Percentiles rank a stretch among this genome's conserved stretches.
Conservation (phyloP, 345 rosid genomes). For the Eucalyptus microcorys region DNA sequence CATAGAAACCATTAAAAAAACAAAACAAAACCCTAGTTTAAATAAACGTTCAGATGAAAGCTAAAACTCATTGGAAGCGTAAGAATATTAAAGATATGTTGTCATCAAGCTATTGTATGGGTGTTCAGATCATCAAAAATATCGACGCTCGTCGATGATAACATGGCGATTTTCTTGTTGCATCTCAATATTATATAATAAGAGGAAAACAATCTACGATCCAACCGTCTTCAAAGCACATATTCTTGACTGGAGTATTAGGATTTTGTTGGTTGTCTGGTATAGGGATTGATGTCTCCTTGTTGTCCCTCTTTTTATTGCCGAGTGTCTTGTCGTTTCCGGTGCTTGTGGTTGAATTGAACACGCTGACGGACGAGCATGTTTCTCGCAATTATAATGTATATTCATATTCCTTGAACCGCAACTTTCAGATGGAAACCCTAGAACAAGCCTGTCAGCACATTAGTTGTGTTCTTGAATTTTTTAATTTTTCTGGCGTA, state of each 20-base stretch:
- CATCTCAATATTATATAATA: neutral
- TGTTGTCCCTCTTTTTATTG: slow-evolving; percentile 15
- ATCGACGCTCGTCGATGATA: slow-evolving; percentile 28
- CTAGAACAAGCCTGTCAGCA: neutral
- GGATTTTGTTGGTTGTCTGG: slow-evolving; percentile 9
- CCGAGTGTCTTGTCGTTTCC: slow-evolving; percentile 1
- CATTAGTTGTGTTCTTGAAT: neutral
- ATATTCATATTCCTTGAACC: neutral
- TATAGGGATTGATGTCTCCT: slow-evolving; percentile 25
- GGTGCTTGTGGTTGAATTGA: neutral
- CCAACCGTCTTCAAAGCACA: neutral
- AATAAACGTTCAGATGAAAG: neutral
- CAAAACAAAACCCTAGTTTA: neutral
- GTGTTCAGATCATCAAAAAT: slow-evolving; percentile 15
- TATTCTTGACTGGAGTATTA: slow-evolving; percentile 15
- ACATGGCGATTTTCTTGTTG: slow-evolving; percentile 7
- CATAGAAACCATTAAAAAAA: neutral
- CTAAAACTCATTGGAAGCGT: neutral
- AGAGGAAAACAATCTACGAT: neutral
- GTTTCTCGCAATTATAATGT: neutral
- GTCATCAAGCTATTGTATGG: slow-evolving; percentile 22
- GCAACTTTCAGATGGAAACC: neutral
- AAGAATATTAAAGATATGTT: neutral
- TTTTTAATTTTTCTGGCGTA: neutral
- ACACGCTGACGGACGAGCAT: neutral